Conservation (phyloP, 768 basidiomycete species). For the Kwoniella sp. region DNA sequence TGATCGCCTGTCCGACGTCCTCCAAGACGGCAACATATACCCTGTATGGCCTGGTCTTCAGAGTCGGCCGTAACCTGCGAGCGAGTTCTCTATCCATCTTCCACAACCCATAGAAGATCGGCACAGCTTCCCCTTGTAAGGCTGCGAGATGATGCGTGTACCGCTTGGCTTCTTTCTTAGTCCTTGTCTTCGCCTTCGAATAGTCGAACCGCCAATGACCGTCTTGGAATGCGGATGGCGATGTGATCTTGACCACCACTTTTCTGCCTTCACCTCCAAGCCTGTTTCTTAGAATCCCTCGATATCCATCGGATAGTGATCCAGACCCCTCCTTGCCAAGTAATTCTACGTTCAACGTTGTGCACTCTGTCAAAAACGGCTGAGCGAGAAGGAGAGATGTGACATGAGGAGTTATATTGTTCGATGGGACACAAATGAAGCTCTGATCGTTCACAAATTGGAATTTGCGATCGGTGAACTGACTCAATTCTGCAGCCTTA, state of each 20-base stretch:
- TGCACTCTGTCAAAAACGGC: background rate
- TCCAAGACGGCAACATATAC: conserved; percentile 7
- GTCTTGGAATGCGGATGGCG: conserved; percentile 4
- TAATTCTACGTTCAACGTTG: background rate
- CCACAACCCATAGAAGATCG: conserved; percentile 7
- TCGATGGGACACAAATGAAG: background rate
- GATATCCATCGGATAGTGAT: conserved; percentile 1
- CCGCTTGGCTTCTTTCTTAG: background rate
- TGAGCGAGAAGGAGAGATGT: conserved; percentile 5
- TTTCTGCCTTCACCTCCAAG: background rate
- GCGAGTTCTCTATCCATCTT: background rate
- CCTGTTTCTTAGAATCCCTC: background rate
- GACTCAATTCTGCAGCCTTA: background rate
- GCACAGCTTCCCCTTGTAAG: conserved; percentile 7
- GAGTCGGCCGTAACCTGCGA: background rate
- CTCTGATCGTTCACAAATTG: background rate
- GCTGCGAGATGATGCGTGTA: background rate
- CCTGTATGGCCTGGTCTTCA: background rate
- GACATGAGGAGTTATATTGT: background rate
- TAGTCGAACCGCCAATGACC: background rate
- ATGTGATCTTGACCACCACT: conserved; percentile 5
- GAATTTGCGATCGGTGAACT: background rate
- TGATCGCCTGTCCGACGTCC: conserved; percentile 2
- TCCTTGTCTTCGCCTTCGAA: background rate
- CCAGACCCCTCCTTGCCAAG: background rate